Evolutionary conservation across 768 basidiomycete species (phyloP).

Genomic region (Pleurotus sapidus): DNA sequence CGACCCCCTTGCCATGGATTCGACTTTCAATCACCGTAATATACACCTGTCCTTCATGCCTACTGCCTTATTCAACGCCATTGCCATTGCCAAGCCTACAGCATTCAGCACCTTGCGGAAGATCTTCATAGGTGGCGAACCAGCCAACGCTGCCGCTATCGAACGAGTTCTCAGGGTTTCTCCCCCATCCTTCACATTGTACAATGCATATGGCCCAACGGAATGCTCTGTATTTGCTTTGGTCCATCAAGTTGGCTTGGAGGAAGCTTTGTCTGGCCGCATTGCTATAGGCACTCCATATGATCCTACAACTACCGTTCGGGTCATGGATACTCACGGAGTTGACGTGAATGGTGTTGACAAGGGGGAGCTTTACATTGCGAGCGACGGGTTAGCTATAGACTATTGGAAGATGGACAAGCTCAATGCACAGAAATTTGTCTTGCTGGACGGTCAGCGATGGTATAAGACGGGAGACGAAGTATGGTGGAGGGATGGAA

Average conservation of each 20-base stretch:
- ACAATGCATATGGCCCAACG: conserved; percentile 8
- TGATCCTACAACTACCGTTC: background rate
- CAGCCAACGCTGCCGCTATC: background rate
- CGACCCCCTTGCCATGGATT: background rate
- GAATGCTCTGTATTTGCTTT: conserved; percentile 1
- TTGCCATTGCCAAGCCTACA: background rate
- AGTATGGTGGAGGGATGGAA: background rate
- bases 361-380: background rate
- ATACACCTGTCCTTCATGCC: background rate
- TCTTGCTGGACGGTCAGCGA: background rate
- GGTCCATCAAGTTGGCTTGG: background rate
- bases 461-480: conserved; percentile 5
- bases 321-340: background rate
- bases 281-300: background rate
- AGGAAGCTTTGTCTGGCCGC: background rate
- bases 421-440: background rate
- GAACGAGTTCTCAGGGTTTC: background rate
- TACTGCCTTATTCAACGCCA: background rate
- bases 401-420: background rate
- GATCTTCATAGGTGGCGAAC: conserved; percentile 3
- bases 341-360: background rate
- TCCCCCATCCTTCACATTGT: background rate
- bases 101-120: background rate
- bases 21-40: background rate
- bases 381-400: background rate